Evolutionary conservation across 176 grass and related monocot species (phyloP).

Genomic region (Poa annua): DNA sequence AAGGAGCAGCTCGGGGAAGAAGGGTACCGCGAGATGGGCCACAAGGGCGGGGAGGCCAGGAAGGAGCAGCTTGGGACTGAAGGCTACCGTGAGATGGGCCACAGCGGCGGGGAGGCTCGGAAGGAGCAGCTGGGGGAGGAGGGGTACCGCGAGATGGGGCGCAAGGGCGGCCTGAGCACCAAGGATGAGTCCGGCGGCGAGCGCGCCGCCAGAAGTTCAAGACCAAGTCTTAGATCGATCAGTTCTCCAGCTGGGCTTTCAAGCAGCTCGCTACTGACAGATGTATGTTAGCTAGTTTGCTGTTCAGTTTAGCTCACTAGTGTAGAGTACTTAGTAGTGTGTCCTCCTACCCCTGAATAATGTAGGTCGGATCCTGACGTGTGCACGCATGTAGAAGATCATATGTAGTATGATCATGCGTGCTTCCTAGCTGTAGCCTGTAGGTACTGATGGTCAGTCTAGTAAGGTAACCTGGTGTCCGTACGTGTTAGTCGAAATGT

Average conservation of each 20-base stretch:
- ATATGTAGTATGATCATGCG: background rate
- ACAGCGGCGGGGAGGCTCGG: background rate
- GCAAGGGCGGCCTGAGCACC: slow-evolving; percentile 61
- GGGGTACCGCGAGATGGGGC: slow-evolving; percentile 61
- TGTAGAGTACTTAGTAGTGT: too few relatives aligned
- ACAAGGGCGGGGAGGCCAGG: slow-evolving; percentile 47
- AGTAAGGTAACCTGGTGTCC: background rate
- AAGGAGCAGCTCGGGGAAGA: background rate
- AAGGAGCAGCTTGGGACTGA: slow-evolving; percentile 51
- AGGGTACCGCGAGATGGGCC: slow-evolving; percentile 49
- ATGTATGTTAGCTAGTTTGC: too few relatives aligned
- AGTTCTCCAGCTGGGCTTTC: too few relatives aligned
- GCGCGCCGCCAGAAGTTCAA: slow-evolving; percentile 56
- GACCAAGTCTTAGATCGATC: slow-evolving; percentile 33
- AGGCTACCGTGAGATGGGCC: slow-evolving; percentile 38
- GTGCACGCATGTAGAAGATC: slow-evolving; percentile 7
- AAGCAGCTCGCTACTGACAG: too few relatives aligned
- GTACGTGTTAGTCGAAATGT: background rate
- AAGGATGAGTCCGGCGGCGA: slow-evolving; percentile 55
- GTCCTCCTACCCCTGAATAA: background rate
- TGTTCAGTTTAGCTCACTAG: too few relatives aligned
- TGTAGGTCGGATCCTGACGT: slow-evolving; percentile 15
- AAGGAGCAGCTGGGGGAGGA: slow-evolving; percentile 63
- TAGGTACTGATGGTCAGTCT: background rate
- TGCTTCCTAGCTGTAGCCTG: background rate